These are phyloP conservation scores for Trichoderma sp. DNA, from an alignment of 2,329 filamentous ascomycete species.

Conservation along the genomic window DNA sequence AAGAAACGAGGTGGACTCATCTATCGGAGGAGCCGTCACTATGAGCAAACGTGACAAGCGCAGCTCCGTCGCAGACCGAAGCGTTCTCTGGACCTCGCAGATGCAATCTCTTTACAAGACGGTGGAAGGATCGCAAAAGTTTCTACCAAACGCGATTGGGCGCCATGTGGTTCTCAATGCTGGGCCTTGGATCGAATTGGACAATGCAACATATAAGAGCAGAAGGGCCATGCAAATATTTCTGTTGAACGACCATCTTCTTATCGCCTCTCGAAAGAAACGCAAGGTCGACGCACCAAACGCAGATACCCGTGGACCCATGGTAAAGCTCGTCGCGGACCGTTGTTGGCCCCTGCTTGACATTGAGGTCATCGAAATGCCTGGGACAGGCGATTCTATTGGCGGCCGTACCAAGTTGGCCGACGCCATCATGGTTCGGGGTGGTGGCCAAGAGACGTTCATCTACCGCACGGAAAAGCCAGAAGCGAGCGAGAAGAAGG, in stretches of 20 bases:
- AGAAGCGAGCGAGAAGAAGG: slow-evolving; percentile 73
- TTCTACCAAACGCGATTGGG: slow-evolving; percentile 84
- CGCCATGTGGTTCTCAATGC: slow-evolving; percentile 93
- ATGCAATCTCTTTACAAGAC: slow-evolving; percentile 85
- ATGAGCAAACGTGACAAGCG: slow-evolving; percentile 75
- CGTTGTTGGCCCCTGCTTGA: slow-evolving; percentile 92
- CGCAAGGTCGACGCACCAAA: slow-evolving; percentile 71
- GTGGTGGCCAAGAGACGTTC: slow-evolving; percentile 83
- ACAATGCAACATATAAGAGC: slow-evolving; percentile 96
- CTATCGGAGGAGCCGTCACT: slow-evolving; percentile 51
- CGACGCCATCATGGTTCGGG: slow-evolving; percentile 86
- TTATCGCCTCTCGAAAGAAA: slow-evolving; percentile 90
- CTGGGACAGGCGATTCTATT: slow-evolving; percentile 60
- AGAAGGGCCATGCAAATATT: slow-evolving; percentile 87
- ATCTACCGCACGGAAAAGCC: slow-evolving; percentile 89
- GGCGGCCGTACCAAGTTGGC: slow-evolving; percentile 60
- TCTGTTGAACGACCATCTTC: slow-evolving; percentile 87
- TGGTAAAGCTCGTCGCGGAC: slow-evolving; percentile 83
- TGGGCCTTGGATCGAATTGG: slow-evolving; percentile 90
- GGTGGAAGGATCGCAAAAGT: slow-evolving; percentile 97
- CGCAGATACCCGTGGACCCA: slow-evolving; percentile 49
- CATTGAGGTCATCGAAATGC: slow-evolving; percentile 88
- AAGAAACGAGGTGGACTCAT: slow-evolving; percentile 47
- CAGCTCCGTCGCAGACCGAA: slow-evolving; percentile 77
- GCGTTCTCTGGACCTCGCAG: slow-evolving; percentile 65